These are phyloP conservation scores for Austroboletus festivus DNA, from an alignment of 768 basidiomycete species.

Conservation along the genomic window DNA sequence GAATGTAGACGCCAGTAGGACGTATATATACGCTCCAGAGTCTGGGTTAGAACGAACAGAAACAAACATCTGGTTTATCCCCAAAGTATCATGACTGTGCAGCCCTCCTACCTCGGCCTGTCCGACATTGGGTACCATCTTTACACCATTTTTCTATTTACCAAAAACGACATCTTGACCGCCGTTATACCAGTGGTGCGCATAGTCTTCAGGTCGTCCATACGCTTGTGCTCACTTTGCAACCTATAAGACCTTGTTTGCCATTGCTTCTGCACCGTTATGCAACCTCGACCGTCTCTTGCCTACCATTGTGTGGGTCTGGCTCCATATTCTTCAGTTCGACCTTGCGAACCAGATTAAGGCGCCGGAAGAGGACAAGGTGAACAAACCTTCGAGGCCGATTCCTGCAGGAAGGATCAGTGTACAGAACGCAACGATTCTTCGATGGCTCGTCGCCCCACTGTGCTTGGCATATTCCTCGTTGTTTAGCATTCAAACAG, in stretches of 20 bases:
- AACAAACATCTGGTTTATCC: background rate
- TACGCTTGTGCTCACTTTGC: background rate
- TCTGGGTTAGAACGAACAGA: background rate
- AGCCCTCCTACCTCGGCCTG: constrained; percentile 4
- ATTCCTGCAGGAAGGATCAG: constrained; percentile 43
- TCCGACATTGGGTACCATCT: constrained; percentile 13
- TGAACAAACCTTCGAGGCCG: constrained; percentile 46
- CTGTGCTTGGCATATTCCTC: constrained; percentile 36
- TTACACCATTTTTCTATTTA: constrained; percentile 39
- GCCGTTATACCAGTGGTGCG: constrained; percentile 47
- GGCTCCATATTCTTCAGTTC: constrained; percentile 44
- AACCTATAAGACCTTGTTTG: constrained; percentile 30
- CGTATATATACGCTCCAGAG: constrained; percentile 4
- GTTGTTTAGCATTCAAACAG: constrained; percentile 29
- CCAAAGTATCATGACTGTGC: constrained; percentile 18
- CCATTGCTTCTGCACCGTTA: constrained; percentile 33
- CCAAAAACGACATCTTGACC: constrained; percentile 45
- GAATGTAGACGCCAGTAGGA: background rate
- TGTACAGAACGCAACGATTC: constrained; percentile 29
- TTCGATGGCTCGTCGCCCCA: constrained; percentile 33
- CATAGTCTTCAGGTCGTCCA: background rate
- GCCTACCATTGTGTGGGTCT: constrained; percentile 41
- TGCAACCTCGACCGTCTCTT: constrained; percentile 11
- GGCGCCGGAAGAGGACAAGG: constrained; percentile 39
- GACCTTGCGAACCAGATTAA: constrained; percentile 44